phyloP scores from a whole-genome alignment of 495 filamentous ascomycete genomes.

The Penicillium silybi region DNA sequence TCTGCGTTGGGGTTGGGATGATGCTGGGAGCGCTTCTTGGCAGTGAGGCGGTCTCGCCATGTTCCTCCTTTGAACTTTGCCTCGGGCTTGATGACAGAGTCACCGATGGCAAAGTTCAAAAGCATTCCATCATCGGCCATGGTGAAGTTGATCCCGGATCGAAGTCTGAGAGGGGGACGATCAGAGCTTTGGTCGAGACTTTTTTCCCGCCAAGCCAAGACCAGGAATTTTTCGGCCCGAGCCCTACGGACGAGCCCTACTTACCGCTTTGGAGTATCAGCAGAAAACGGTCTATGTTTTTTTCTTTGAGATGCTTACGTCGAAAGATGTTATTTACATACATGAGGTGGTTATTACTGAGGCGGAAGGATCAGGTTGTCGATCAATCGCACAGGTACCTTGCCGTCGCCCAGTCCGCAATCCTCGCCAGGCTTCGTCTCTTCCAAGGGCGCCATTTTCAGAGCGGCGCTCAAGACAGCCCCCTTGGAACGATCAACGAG shows the following conservation, averaged over 20 bases:
- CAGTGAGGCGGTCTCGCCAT: conserved; percentile 83
- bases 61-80: conserved; percentile 79
- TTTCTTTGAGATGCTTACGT: conserved; percentile 1
- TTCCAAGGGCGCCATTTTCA: conserved; percentile 85
- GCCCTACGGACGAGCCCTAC: conserved; percentile 34
- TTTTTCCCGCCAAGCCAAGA: conserved; percentile 23
- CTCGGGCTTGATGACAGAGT: conserved; percentile 54
- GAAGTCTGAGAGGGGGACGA: not conserved
- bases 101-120: conserved; percentile 79
- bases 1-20: conserved; percentile 33
- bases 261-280: conserved; percentile 28
- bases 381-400: conserved; percentile 78
- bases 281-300: conserved; percentile 3
- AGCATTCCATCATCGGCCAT: conserved; percentile 97
- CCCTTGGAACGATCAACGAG: conserved; percentile 63
- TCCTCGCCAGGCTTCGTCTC: conserved; percentile 64
- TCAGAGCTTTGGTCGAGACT: conserved; percentile 21
- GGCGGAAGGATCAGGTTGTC: conserved; percentile 83
- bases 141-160: conserved; percentile 3
- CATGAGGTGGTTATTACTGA: conserved; percentile 1
- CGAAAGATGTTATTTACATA: not conserved
- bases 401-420: conserved; percentile 61
- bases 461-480: conserved; percentile 79
- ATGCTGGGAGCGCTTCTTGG: conserved; percentile 65
- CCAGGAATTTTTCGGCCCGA: conserved; percentile 38